phyloP scores from a whole-genome alignment of 208 protist genomes.

The Wallacemonas sp. region DNA sequence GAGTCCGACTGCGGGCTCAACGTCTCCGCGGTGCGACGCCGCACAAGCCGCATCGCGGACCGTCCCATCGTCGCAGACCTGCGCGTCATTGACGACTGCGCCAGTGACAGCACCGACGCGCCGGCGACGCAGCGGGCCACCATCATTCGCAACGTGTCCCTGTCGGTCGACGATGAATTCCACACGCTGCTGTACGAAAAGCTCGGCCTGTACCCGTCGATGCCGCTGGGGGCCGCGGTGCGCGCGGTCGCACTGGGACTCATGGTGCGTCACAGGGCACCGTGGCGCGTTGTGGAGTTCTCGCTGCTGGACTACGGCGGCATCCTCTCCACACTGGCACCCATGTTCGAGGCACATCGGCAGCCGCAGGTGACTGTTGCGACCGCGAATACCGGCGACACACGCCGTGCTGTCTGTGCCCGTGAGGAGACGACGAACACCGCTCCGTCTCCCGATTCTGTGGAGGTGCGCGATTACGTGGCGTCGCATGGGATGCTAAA shows the following conservation, averaged over 20 bases:
- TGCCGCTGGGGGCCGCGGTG: constrained; percentile 30
- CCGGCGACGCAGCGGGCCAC: constrained; percentile 32
- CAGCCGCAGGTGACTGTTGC: too few species aligned
- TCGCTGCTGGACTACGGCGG: constrained; percentile 65
- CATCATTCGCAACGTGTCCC: constrained; percentile 25
- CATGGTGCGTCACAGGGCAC: constrained; percentile 30
- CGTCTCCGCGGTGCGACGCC: not conserved
- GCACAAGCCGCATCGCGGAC: not conserved
- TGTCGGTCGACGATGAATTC: constrained; percentile 24
- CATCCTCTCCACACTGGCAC: constrained; percentile 31
- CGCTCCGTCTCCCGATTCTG: too few species aligned
- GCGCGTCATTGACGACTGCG: constrained; percentile 32
- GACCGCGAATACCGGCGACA: too few species aligned
- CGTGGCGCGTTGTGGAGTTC: constrained; percentile 56
- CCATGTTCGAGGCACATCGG: constrained; percentile 6
- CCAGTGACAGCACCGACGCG: not conserved
- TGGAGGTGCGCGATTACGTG: constrained; percentile 19
- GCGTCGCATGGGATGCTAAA: constrained; percentile 48
- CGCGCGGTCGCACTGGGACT: constrained; percentile 30
- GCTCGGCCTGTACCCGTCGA: constrained; percentile 25
- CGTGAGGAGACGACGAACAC: too few species aligned
- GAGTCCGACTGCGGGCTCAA: constrained; percentile 21
- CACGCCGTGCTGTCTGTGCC: too few species aligned
- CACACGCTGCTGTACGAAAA: constrained; percentile 27
- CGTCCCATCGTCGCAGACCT: constrained; percentile 31